Evolutionary conservation across 352 stramenopile genomes (phyloP), one percentile per base, ranked within the genome.

Genomic region (Globisporangium paroecandrum): DNA sequence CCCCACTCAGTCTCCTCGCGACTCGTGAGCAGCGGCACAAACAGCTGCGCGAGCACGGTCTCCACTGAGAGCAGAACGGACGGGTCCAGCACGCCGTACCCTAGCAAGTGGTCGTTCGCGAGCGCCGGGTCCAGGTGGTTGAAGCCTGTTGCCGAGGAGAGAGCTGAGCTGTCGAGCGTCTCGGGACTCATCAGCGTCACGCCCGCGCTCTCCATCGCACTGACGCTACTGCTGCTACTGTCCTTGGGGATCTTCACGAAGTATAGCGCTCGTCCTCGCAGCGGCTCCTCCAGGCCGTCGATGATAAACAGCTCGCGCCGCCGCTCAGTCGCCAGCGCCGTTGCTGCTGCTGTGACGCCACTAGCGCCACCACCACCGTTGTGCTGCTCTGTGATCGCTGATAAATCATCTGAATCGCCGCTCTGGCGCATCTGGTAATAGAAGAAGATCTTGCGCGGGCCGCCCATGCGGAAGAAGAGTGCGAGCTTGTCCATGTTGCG

Each of bases 241-340:
- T 78, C 73, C 34, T 69, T 80, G 8, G 74, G 68, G 9, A 90
- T 69, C 69, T 94, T 92, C 59, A 88, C 71, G 38, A 97, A 93
- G 66, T 81, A 97, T 20, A 95, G 81, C 36, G 83, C 83, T 3
- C 84, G 87, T 4, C 73, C 74, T 32, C 77, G 70, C 12, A 97
- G 77, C 34, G 82, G 81, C 32, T 93, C 81, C 20, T 89, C 76
- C 29, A 93, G 69, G 34, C 87, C 89, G 69, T 97, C 83, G 22
- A 83, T 91, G 62, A 95, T 78, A 66, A 95, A 95, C n/a, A 97
- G 74, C 60, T 94, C 84, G 24, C 72, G 69, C 34, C 76, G 78
- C 3, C 71, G 69, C 22, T 75, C 70, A 10, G 41, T 75, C 24
- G 47, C 51, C 27, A 66, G 15, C 58, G 59, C 59, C 55, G 36